Base-by-base conservation (phyloP, 805 yeast species). In the Myxozyma vanderwaltii region DNA sequence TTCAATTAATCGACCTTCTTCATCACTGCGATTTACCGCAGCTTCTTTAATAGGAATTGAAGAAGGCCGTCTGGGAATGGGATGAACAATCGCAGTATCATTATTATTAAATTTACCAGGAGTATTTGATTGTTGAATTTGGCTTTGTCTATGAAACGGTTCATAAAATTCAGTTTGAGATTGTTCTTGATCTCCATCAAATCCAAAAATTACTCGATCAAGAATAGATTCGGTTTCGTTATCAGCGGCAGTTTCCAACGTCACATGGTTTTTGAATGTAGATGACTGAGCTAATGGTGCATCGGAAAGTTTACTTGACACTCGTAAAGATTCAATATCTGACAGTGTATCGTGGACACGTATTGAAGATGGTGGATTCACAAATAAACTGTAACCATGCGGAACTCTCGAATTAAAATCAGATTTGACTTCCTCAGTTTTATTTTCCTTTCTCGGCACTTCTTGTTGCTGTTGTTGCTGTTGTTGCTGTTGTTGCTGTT, bases 271-370 rank as follows among this genome's bases (percentile, higher is more conserved):
- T 38, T 27, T 49, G 24, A 49, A 24, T 15, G 21, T 33, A 15
- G 53, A 49, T 5, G 55, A 51, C 31, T 51, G 47, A 24, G 55
- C 48, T 27, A 51, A 27, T 33, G 55, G 55, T 24, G 21, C n/a
- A 23, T 36, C 53, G n/a, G 45, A 23, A 21, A 35, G 27, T 13
- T 24, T 35, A 10, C 4, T 24, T 8, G 24, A 15, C 2, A 29
- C 5, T 17, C 23, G 13, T 10, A 21, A 36, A 10, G 29, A 26
- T 15, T 5, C n/a, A 33, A 17, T 35, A 13, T 17, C 15, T 8
- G 40, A 33, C 26, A n/a, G 50, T 19, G 17, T 31, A 7, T 38
- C 41, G 7, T 19, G 36, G 13, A 35, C 35, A 8, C 6, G 26
- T 31, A 29, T 6, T 5, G 40, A 46, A 6, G 50, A 17, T 5